Percentiles rank a stretch among this genome's conserved stretches.
Evolutionary conservation across 2,329 filamentous ascomycete species (phyloP).

Genomic region (Rasamsonia emersonii): DNA sequence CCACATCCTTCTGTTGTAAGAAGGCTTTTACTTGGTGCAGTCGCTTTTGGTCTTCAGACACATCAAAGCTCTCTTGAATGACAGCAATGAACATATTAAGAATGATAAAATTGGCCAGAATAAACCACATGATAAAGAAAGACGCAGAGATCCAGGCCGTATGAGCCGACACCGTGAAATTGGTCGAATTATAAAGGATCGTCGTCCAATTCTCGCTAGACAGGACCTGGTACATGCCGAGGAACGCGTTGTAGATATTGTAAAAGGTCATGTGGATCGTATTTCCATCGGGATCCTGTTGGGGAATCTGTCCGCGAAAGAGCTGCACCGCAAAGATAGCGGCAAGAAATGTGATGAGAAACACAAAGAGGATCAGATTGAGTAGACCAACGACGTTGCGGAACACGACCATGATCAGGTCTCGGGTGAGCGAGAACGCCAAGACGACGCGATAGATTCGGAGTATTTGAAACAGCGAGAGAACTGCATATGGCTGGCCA

Average conservation of each 20-base stretch:
- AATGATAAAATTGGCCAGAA: slow-evolving; percentile 87
- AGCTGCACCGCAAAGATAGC: slow-evolving; percentile 90
- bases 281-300: slow-evolving; percentile 52
- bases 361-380: slow-evolving; percentile 93
- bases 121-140: slow-evolving; percentile 93
- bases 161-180: slow-evolving; percentile 53
- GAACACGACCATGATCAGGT: slow-evolving; percentile 77
- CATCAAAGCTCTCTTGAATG: slow-evolving; percentile 98
- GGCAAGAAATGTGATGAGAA: slow-evolving; percentile 86
- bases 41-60: slow-evolving; percentile 96
- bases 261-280: slow-evolving; percentile 67
- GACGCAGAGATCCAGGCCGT: slow-evolving; percentile 90
- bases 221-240: slow-evolving; percentile 95
- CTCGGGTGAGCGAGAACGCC: slow-evolving; percentile 76
- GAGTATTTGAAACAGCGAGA: slow-evolving; percentile 88
- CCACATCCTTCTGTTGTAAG: slow-evolving; percentile 80
- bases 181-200: slow-evolving; percentile 74
- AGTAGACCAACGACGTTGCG: slow-evolving; percentile 86
- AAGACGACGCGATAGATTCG: slow-evolving; percentile 87
- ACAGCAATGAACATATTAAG: slow-evolving; percentile 99
- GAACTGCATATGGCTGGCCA: slow-evolving; percentile 69
- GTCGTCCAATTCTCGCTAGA: slow-evolving; percentile 95
- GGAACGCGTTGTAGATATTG: slow-evolving; percentile 88
- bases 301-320: slow-evolving; percentile 76
- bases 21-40: slow-evolving; percentile 94